Percentiles rank a stretch among this genome's conserved stretches.
Conservation (phyloP, 768 basidiomycete species). For the Tulasnella sp. region DNA sequence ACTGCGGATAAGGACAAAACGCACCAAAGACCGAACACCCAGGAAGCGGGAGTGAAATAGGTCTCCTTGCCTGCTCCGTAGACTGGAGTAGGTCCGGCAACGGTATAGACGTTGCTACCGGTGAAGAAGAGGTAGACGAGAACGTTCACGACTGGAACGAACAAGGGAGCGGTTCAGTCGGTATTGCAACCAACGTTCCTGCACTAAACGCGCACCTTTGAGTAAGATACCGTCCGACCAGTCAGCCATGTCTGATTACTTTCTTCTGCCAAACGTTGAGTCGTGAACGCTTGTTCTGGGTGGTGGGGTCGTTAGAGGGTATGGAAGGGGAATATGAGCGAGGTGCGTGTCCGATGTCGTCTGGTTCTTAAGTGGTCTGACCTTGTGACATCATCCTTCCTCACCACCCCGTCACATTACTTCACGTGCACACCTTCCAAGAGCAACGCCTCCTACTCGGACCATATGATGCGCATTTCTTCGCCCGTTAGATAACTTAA, state of each 20-base stretch:
- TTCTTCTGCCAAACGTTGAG: not conserved
- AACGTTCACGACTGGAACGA: slow-evolving; percentile 57
- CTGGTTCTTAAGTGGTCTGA: not conserved
- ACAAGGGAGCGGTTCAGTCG: slow-evolving; percentile 15
- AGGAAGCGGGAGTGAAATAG: slow-evolving; percentile 90
- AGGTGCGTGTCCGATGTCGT: not conserved
- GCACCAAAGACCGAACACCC: slow-evolving; percentile 88
- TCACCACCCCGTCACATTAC: not conserved
- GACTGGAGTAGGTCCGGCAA: slow-evolving; percentile 65
- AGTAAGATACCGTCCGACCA: slow-evolving; percentile 80
- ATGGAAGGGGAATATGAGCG: not conserved
- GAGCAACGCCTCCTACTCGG: not conserved
- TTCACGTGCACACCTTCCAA: not conserved
- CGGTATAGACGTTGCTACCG: slow-evolving; percentile 57
- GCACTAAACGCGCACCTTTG: slow-evolving; percentile 49
- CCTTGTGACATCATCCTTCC: not conserved
- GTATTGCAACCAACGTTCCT: not conserved
- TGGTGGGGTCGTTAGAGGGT: not conserved
- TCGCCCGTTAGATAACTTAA: not conserved
- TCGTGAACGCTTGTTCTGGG: not conserved
- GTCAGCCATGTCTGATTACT: slow-evolving; percentile 25
- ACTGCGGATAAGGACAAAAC: slow-evolving; percentile 30
- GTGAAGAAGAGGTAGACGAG: slow-evolving; percentile 79
- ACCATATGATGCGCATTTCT: not conserved
- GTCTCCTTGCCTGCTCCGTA: slow-evolving; percentile 78